These are phyloP conservation scores for Persicaria maculosa DNA, from an alignment of 148 eudicot genomes.

Conservation along the genomic window DNA sequence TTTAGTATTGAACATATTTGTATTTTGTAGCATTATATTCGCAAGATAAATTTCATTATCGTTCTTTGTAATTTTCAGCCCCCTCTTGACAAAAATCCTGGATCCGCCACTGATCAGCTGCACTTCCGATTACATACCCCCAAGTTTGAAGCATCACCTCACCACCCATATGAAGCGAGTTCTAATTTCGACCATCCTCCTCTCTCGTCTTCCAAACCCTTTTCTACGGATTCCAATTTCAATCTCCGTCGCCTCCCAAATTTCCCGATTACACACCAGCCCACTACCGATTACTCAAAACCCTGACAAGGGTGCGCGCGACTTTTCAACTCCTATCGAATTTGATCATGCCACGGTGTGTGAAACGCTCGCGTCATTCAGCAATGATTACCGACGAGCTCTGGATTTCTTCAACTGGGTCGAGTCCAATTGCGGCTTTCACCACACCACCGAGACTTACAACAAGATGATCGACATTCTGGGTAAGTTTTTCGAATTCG, in stretches of 20 bases:
- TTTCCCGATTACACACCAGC: not conserved
- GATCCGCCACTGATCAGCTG: too few species aligned
- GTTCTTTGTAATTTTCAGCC: too few species aligned
- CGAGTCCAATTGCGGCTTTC: constrained; percentile 35
- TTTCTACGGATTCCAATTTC: not conserved
- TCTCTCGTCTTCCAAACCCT: constrained; percentile 7
- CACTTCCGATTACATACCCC: too few species aligned
- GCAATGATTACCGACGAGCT: constrained; percentile 62
- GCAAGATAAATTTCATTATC: too few species aligned
- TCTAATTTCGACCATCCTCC: not conserved
- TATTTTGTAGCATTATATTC: too few species aligned
- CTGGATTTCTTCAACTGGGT: constrained; percentile 84
- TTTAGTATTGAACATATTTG: too few species aligned
- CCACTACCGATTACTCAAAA: not conserved
- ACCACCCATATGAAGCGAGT: not conserved
- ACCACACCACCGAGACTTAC: constrained; percentile 66
- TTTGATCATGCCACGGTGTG: constrained; percentile 42
- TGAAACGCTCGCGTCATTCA: constrained; percentile 61
- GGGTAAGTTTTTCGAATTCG: constrained; percentile 92
- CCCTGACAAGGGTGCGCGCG: constrained; percentile 1
- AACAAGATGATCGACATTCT: constrained; percentile 72
- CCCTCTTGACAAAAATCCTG: too few species aligned
- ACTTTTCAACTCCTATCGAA: constrained; percentile 23
- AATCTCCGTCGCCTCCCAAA: not conserved
- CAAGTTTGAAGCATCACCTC: not conserved